These are phyloP conservation scores for Solanum sejunctum DNA, from an alignment of 257 asterid species.

Conservation along the genomic window DNA sequence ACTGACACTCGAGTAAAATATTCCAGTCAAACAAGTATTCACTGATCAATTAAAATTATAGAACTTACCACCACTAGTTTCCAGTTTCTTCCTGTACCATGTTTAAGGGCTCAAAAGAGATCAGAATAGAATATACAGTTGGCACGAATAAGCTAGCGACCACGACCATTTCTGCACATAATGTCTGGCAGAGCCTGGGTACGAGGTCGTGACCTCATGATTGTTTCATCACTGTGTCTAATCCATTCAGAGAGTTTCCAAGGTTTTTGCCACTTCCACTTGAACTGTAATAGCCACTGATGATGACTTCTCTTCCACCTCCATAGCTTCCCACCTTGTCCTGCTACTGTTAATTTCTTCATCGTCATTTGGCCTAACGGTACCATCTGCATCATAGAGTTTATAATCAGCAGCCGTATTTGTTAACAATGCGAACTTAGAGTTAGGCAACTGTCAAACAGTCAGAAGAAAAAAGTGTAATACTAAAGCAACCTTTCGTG, in stretches of 20 bases:
- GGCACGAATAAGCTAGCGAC: slow-evolving; percentile 39
- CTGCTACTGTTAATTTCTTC: slow-evolving; percentile 80
- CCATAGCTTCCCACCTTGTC: slow-evolving; percentile 96
- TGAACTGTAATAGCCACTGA: slow-evolving; percentile 96
- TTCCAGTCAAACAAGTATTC: background rate
- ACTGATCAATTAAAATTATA: too few relatives aligned
- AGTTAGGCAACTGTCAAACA: background rate
- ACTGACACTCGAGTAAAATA: background rate
- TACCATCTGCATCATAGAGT: slow-evolving; percentile 56
- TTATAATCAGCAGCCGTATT: background rate
- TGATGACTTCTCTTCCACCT: slow-evolving; percentile 99
- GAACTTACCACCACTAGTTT: slow-evolving; percentile 44
- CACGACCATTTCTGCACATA: slow-evolving; percentile 52
- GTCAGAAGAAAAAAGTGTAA: background rate
- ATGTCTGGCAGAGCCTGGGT: slow-evolving; percentile 63
- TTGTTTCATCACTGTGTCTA: slow-evolving; percentile 92
- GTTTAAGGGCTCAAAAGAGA: slow-evolving; percentile 25
- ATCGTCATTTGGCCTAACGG: slow-evolving; percentile 79
- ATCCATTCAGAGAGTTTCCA: slow-evolving; percentile 97
- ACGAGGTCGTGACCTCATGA: slow-evolving; percentile 77
- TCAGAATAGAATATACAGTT: slow-evolving; percentile 30
- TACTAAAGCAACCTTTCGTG: slow-evolving; percentile 54
- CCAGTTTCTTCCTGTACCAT: slow-evolving; percentile 20
- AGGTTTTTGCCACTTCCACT: slow-evolving; percentile 99
- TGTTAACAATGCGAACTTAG: background rate